Conservation (phyloP, 1,284 basidiomycete genomes). For the Pascua sp. region DNA sequence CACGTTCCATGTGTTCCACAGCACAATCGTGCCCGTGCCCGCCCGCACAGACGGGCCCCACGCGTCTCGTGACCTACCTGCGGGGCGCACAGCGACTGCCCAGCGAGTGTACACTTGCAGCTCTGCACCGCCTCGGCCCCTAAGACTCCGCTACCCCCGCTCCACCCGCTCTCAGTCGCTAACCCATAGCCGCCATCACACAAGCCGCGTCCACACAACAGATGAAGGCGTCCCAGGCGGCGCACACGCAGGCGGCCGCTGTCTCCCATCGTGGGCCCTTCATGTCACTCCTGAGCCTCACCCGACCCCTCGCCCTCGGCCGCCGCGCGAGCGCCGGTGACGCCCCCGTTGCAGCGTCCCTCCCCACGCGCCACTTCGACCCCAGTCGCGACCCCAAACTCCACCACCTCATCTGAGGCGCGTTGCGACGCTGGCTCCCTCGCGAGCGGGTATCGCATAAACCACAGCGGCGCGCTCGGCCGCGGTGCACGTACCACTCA, state of each 20-base stretch:
- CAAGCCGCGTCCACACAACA: not conserved
- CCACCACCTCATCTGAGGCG: constrained; percentile 30
- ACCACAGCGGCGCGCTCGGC: no score
- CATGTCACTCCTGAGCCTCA: constrained; percentile 13
- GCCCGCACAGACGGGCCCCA: no score
- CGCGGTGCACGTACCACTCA: no score
- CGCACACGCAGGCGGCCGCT: not conserved
- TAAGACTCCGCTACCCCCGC: no score
- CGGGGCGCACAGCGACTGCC: no score
- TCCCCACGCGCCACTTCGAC: constrained; percentile 34
- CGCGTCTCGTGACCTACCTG: not conserved
- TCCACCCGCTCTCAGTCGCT: not conserved
- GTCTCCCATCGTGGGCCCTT: constrained; percentile 5
- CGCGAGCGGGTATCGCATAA: no score
- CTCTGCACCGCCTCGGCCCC: no score
- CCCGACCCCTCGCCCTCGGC: constrained; percentile 10
- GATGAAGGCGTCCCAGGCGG: no score
- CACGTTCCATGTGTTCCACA: no score
- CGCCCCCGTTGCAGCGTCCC: no score
- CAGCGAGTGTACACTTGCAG: no score
- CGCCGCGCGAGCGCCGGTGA: not conserved
- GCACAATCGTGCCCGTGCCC: no score
- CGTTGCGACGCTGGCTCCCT: not conserved
- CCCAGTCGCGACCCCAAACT: constrained; percentile 40
- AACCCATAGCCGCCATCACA: not conserved